Evolutionary conservation across 352 stramenopile genomes (phyloP), one percentile per base, ranked within the genome.

Genomic region (Poterioochromonas sp.): DNA sequence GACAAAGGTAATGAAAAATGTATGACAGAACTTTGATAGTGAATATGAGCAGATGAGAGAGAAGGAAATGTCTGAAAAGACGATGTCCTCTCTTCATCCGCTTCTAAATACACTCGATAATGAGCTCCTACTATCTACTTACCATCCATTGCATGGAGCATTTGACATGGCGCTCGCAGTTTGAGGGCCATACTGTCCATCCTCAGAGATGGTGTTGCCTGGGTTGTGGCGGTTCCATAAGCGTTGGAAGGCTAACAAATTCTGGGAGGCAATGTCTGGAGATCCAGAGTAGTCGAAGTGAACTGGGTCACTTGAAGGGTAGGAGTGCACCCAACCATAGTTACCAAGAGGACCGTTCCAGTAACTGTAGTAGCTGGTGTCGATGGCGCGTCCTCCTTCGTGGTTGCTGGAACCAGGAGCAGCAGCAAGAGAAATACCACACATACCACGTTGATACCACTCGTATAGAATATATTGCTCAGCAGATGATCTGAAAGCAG

Each of bases 281-380:
- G 60, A 40, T 39, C 32, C 60, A 43, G 60, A 44, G n/a, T 69
- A 69, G 32, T 69, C 60, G n/a, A 69, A 69, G 35, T 69, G 60
- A 5, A 69, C 60, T 26, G 60, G 60, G n/a, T 69, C 60, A 69
- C 2, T 29, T 18, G 60, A 69, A 41, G 60, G 60, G 34, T 69
- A 69, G 11, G 60, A 69, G n/a, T 69, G 60, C 34, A 69, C 60
- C 60, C 60, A 69, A 26, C 60, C 60, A 43, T 69, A 69, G 5
- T 5, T n/a, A 40, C 5, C 11, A 20, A 69, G 34, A 22, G 22
- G 11, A 26, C 32, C 29, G n/a, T 26, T 40, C 60, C 60, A 69
- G 41, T 69, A 69, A 32, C 26, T 43, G 35, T 69, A 69, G 60
- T 69, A 43, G 60, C 32, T 44, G 2, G 60, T 69, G 26, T 69